Conservation (phyloP, 208 protist species). For the Acanthamoeba castellanii region DNA sequence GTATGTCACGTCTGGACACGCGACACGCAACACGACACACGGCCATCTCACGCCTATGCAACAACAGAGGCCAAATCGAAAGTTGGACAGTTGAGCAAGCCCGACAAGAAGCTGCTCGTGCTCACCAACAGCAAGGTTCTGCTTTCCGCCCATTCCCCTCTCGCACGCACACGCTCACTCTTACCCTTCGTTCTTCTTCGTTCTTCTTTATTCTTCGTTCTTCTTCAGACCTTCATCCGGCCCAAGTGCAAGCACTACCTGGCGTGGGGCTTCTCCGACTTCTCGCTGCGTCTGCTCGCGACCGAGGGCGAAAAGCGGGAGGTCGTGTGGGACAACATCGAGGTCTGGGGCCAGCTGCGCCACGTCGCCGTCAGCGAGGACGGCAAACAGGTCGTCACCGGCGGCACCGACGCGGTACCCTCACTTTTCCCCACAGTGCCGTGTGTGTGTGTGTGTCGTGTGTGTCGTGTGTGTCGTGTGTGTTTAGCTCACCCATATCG, state of each 20-base stretch:
- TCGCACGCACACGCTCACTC: background rate
- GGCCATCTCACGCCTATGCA: background rate
- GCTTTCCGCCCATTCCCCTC: background rate
- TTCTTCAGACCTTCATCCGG: conserved; percentile 2
- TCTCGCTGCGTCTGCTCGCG: background rate
- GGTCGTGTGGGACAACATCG: conserved; percentile 45
- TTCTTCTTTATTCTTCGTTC: background rate
- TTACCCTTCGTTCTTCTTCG: conserved; percentile 33
- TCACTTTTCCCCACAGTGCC: too few relatives aligned
- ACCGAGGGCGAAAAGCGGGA: background rate
- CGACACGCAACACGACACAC: background rate
- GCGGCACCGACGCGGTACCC: conserved; percentile 38
- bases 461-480: background rate
- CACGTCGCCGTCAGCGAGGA: background rate
- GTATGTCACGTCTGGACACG: too few relatives aligned
- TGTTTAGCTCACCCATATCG: background rate
- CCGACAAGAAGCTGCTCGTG: conserved; percentile 41
- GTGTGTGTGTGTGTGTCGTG: background rate
- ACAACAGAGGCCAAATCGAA: conserved; percentile 15
- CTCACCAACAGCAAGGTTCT: conserved; percentile 57
- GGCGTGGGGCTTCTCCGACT: conserved; percentile 74
- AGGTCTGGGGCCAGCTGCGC: conserved; percentile 12
- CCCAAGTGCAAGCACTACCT: conserved; percentile 66
- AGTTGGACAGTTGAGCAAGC: conserved; percentile 13
- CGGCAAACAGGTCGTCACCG: background rate